Conservation (phyloP, 495 filamentous ascomycete genomes). For the Neurospora intermedia region DNA sequence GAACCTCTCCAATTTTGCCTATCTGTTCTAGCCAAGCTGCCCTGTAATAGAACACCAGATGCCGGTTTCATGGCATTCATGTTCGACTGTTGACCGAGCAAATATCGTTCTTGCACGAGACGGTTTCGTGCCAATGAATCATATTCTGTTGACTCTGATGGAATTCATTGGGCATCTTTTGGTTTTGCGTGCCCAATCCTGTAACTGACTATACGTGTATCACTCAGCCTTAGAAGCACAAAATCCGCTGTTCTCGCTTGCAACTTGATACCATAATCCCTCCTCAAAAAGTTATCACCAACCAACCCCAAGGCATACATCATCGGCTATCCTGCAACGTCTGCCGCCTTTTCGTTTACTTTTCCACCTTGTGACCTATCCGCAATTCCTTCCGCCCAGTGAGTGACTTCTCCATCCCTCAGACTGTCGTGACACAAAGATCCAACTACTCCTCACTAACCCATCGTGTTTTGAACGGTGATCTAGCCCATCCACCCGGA, state of each 20-base stretch:
- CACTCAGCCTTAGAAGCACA: not conserved
- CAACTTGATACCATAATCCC: not conserved
- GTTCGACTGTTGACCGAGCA: not conserved
- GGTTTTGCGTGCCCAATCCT: not conserved
- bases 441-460: not conserved
- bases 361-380: not conserved
- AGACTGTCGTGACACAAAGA: not conserved
- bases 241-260: not conserved
- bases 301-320: not conserved
- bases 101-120: not conserved
- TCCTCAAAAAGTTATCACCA: not conserved
- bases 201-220: not conserved
- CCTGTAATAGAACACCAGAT: not conserved
- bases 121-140: not conserved
- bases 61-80: not conserved
- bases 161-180: not conserved
- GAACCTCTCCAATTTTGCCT: not conserved
- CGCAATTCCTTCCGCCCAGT: not conserved
- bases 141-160: not conserved
- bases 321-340: not conserved
- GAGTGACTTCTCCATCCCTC: not conserved
- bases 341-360: not conserved
- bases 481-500: not conserved
- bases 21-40: not conserved
- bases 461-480: not conserved